A percentile compares a stretch with the other conserved stretches of the same genome.
Conservation (phyloP, 2,329 filamentous ascomycete genomes). For the Blastomyces silverae region DNA sequence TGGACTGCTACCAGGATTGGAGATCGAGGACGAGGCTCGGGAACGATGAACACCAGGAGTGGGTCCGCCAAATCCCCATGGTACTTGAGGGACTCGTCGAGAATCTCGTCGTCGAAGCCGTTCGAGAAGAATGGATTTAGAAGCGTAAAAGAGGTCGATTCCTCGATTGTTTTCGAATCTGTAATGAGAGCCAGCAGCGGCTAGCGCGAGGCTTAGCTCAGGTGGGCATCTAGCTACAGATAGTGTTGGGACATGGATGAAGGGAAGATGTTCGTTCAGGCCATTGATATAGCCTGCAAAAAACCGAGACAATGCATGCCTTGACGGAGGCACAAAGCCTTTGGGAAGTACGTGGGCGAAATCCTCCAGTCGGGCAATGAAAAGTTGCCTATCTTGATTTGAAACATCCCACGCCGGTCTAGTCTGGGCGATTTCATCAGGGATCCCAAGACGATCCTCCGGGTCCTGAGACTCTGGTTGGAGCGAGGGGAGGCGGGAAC, state of each 20-base stretch:
- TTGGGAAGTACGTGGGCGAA: conserved; percentile 44
- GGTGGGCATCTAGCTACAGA: conserved; percentile 41
- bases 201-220: conserved; percentile 47
- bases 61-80: conserved; percentile 39
- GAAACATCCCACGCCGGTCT: conserved; percentile 44
- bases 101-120: conserved; percentile 47
- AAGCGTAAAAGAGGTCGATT: conserved; percentile 52
- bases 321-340: conserved; percentile 44
- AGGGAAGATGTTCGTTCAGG: conserved; percentile 47
- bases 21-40: conserved; percentile 37
- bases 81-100: conserved; percentile 37
- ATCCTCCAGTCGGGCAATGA: conserved; percentile 41
- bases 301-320: conserved; percentile 44
- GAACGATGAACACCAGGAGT: conserved; percentile 34
- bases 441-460: conserved; percentile 38
- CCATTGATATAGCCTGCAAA: conserved; percentile 49
- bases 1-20: conserved; percentile 40
- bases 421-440: conserved; percentile 36
- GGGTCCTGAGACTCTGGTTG: conserved; percentile 43
- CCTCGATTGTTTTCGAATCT: conserved; percentile 46
- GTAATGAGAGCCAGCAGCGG: conserved; percentile 46
- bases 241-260: conserved; percentile 47
- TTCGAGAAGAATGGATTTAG: conserved; percentile 49
- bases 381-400: conserved; percentile 42
- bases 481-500: conserved; percentile 43